These are phyloP conservation scores for Helianthus tuberosus DNA, from an alignment of 129 eudicot genomes.

Conservation along the genomic window DNA sequence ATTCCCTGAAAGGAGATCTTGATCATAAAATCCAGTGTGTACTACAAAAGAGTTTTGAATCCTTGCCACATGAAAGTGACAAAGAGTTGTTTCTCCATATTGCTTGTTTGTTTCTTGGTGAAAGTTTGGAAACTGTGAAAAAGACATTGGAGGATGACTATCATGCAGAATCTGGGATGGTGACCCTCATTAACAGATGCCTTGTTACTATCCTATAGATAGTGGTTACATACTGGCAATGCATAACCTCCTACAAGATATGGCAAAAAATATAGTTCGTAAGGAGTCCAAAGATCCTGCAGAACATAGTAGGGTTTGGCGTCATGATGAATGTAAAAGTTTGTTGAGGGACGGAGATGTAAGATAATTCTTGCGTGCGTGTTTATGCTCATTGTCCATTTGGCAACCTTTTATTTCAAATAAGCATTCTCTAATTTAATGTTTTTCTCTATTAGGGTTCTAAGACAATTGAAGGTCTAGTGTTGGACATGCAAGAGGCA, in stretches of 20 bases:
- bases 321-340: neutral
- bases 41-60: slow-evolving; percentile 15
- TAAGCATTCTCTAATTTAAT: neutral
- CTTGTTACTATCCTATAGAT: neutral
- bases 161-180: slow-evolving; percentile 2
- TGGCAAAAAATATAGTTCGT: slow-evolving; percentile 2
- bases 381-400: neutral
- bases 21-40: slow-evolving; percentile 10
- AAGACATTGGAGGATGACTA: neutral
- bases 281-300: slow-evolving; percentile 5
- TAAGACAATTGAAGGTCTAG: slow-evolving; percentile 13
- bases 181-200: slow-evolving; percentile 12
- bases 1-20: slow-evolving; percentile 9
- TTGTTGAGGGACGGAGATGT: slow-evolving; percentile 19
- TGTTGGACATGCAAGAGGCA: neutral
- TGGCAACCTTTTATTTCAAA: slow-evolving; percentile 1
- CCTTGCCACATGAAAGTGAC: slow-evolving; percentile 1
- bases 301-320: slow-evolving; percentile 9
- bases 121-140: neutral
- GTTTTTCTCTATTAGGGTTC: slow-evolving; percentile 24
- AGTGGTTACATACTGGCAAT: neutral
- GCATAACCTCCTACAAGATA: slow-evolving; percentile 10
- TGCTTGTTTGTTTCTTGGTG: slow-evolving; percentile 23
- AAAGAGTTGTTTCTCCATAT: slow-evolving; percentile 18
- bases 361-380: neutral